Percentiles rank a stretch among this genome's conserved stretches.
phyloP scores from a whole-genome alignment of 2,329 filamentous ascomycete genomes.

The Aspergillus vadensis region DNA sequence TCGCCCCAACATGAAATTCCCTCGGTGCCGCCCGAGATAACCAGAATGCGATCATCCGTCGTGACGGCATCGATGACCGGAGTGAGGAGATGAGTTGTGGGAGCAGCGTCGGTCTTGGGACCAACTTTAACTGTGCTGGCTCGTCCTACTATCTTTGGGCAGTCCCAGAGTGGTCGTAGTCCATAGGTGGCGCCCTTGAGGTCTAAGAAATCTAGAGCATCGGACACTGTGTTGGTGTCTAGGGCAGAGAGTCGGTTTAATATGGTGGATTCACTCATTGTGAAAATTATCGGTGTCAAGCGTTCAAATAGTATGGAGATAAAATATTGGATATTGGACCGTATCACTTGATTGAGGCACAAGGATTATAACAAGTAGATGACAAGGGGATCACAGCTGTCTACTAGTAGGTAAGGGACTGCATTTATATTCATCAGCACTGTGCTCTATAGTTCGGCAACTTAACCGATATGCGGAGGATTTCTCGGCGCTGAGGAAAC shows the following conservation, averaged over 20 bases:
- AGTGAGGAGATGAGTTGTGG: constrained; percentile 20
- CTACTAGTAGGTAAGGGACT: too few species aligned
- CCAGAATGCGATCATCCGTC: constrained; percentile 24
- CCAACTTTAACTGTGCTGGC: constrained; percentile 26
- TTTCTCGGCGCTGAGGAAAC: too few species aligned
- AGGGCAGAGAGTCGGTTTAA: constrained; percentile 20
- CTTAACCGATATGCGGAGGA: too few species aligned
- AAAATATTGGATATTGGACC: too few species aligned
- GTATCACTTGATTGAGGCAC: too few species aligned
- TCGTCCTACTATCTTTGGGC: constrained; percentile 26
- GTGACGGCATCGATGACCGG: constrained; percentile 22
- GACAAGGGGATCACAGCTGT: too few species aligned
- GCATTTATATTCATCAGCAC: too few species aligned
- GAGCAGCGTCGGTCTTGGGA: constrained; percentile 12
- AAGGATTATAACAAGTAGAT: too few species aligned
- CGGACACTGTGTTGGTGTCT: constrained; percentile 29
- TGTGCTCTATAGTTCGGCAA: too few species aligned
- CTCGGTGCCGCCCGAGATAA: constrained; percentile 22
- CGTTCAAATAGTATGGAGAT: too few species aligned
- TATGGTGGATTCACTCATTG: constrained; percentile 11
- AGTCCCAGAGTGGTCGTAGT: constrained; percentile 26
- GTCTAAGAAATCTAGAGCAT: constrained; percentile 26
- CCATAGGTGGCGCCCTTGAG: constrained; percentile 27
- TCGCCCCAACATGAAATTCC: constrained; percentile 29
- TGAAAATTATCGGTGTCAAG: background rate